Percentiles rank a stretch among this genome's conserved stretches.
These are phyloP conservation scores for Salmacisia buchloeana DNA, from an alignment of 1,284 basidiomycete genomes.

Conservation along the genomic window DNA sequence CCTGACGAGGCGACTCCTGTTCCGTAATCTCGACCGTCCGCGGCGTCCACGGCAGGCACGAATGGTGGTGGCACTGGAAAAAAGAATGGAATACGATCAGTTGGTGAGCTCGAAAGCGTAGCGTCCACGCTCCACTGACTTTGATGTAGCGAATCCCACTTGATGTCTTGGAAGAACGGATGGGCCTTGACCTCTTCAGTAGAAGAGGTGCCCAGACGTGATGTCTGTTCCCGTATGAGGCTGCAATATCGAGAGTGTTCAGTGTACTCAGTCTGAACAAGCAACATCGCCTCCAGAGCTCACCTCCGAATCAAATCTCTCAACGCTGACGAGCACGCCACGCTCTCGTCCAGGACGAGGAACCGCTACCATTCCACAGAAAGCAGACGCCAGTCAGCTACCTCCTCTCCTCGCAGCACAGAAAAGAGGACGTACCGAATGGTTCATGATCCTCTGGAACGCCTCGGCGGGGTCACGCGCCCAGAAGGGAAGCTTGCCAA, in stretches of 20 bases:
- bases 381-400: conserved; percentile 21
- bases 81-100: neutral
- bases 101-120: neutral
- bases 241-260: neutral
- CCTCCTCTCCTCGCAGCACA: conserved; percentile 20
- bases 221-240: neutral
- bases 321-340: neutral
- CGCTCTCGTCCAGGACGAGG: neutral
- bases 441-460: conserved; percentile 42
- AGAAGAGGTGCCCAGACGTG: conserved; percentile 28
- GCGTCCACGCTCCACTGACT: conserved; percentile 1
- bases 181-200: conserved; percentile 34
- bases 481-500: conserved; percentile 43
- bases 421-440: conserved; percentile 17
- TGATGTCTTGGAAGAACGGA: conserved; percentile 26
- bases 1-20: neutral
- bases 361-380: conserved; percentile 10
- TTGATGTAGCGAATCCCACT: conserved; percentile 23
- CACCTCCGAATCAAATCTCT: neutral
- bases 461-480: conserved; percentile 40
- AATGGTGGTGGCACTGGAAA: conserved; percentile 23
- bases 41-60: conserved; percentile 14
- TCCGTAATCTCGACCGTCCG: neutral
- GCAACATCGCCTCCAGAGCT: neutral
- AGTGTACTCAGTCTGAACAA: neutral